A percentile compares a stretch with the other conserved stretches of the same genome.
These are phyloP conservation scores for Straminergon stramineum DNA, from an alignment of 225 moss, liverwort and hornwort species.

Conservation along the genomic window DNA sequence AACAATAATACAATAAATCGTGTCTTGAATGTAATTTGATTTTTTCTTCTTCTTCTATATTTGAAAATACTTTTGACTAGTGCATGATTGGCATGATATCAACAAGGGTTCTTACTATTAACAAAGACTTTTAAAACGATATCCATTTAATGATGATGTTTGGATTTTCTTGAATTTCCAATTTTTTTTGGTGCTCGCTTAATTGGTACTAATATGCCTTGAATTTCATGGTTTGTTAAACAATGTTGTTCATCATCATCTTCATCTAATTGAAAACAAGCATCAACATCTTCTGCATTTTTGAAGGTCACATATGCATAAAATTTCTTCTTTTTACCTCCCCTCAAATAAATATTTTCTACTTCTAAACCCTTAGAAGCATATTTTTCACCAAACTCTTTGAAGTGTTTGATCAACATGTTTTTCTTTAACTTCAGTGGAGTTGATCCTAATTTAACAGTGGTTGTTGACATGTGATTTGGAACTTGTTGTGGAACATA, in stretches of 20 bases:
- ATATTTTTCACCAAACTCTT: not conserved
- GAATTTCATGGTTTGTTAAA: not conserved
- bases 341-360: not conserved
- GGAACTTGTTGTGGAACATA: not conserved
- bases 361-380: not conserved
- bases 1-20: not conserved
- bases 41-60: not conserved
- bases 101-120: not conserved
- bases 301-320: not conserved
- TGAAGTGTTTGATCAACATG: not conserved
- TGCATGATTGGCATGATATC: not conserved
- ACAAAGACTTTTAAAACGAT: not conserved
- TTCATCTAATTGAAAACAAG: conserved; percentile 1
- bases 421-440: not conserved
- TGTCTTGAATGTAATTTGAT: too few species aligned
- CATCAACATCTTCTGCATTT: not conserved
- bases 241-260: not conserved
- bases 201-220: not conserved
- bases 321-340: not conserved
- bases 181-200: not conserved
- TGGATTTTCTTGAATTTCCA: not conserved
- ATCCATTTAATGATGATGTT: not conserved
- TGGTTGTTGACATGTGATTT: not conserved
- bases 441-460: not conserved
- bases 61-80: not conserved